Evolutionary conservation across 2,329 filamentous ascomycete genomes (phyloP).

Genomic region (Seiridium cupressi): DNA sequence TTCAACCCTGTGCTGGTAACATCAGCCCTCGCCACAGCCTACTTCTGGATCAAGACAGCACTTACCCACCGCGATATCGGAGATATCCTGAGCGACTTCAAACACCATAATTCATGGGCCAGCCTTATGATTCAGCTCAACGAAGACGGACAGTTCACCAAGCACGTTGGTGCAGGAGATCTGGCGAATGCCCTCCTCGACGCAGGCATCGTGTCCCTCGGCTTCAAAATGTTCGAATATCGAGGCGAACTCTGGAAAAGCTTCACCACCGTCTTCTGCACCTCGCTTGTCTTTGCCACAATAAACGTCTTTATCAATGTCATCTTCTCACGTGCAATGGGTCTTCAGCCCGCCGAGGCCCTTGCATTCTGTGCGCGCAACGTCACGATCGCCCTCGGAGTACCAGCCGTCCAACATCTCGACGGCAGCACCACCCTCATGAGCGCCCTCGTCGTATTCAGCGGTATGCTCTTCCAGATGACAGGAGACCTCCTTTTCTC

Average conservation of each 20-base stretch:
- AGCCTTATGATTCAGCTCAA: slow-evolving; percentile 16
- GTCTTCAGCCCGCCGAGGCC: slow-evolving; percentile 23
- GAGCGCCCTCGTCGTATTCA: slow-evolving; percentile 27
- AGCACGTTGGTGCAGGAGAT: slow-evolving; percentile 27
- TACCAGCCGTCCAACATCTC: slow-evolving; percentile 24
- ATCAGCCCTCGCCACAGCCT: slow-evolving; percentile 23
- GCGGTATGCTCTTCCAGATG: slow-evolving; percentile 30
- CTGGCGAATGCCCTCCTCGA: slow-evolving; percentile 25
- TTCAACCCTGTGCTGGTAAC: slow-evolving; percentile 27
- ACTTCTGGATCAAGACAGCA: slow-evolving; percentile 26
- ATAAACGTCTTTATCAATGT: slow-evolving; percentile 26
- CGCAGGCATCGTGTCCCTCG: slow-evolving; percentile 28
- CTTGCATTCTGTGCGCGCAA: slow-evolving; percentile 27
- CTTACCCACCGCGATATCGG: slow-evolving; percentile 17
- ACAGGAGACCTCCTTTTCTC: slow-evolving; percentile 24
- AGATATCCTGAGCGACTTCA: slow-evolving; percentile 20
- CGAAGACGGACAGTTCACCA: slow-evolving; percentile 4
- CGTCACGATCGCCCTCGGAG: slow-evolving; percentile 28
- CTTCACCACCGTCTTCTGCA: slow-evolving; percentile 21
- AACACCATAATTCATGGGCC: slow-evolving; percentile 21
- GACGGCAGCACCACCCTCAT: slow-evolving; percentile 27
- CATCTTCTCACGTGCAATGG: slow-evolving; percentile 20
- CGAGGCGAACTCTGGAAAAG: slow-evolving; percentile 26
- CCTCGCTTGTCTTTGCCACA: slow-evolving; percentile 21
- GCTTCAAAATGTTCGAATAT: slow-evolving; percentile 33